These are phyloP conservation scores for Pseudogymnoascus verrucosus DNA, from an alignment of 2,329 filamentous ascomycete species.

Conservation along the genomic window DNA sequence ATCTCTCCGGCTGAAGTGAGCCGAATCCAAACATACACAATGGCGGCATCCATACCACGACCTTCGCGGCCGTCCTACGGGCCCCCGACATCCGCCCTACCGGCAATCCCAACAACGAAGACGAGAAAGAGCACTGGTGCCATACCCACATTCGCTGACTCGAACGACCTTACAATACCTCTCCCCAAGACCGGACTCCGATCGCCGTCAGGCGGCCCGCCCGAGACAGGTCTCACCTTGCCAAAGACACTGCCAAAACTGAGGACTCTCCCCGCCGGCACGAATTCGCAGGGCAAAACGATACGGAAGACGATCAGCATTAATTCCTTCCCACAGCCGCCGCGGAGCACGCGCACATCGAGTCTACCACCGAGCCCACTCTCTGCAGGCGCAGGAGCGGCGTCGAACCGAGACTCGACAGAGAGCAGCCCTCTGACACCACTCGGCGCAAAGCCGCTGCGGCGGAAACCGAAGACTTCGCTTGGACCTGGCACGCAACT, in stretches of 20 bases:
- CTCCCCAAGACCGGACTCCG: slow-evolving; percentile 50
- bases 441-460: slow-evolving; percentile 16
- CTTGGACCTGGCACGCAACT: slow-evolving; percentile 26
- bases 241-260: slow-evolving; percentile 48
- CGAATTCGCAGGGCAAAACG: slow-evolving; percentile 56
- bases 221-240: slow-evolving; percentile 37
- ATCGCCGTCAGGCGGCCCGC: slow-evolving; percentile 50
- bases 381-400: slow-evolving; percentile 34
- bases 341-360: slow-evolving; percentile 51
- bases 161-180: slow-evolving; percentile 9
- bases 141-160: slow-evolving; percentile 32
- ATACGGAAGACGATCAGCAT: slow-evolving; percentile 87
- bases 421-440: slow-evolving; percentile 19
- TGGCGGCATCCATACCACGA: slow-evolving; percentile 44
- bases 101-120: slow-evolving; percentile 66
- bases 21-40: slow-evolving; percentile 22
- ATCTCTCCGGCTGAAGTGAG: neutral
- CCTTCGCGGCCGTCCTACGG: slow-evolving; percentile 61
- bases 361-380: slow-evolving; percentile 58
- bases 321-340: slow-evolving; percentile 86
- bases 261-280: slow-evolving; percentile 44
- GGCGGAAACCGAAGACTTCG: slow-evolving; percentile 24
- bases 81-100: slow-evolving; percentile 63
- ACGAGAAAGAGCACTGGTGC: slow-evolving; percentile 57
- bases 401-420: slow-evolving; percentile 19